Evolutionary conservation across 1,284 basidiomycete species (phyloP), one percentile per base, ranked within the genome.

Genomic region (Baeospora myosura): DNA sequence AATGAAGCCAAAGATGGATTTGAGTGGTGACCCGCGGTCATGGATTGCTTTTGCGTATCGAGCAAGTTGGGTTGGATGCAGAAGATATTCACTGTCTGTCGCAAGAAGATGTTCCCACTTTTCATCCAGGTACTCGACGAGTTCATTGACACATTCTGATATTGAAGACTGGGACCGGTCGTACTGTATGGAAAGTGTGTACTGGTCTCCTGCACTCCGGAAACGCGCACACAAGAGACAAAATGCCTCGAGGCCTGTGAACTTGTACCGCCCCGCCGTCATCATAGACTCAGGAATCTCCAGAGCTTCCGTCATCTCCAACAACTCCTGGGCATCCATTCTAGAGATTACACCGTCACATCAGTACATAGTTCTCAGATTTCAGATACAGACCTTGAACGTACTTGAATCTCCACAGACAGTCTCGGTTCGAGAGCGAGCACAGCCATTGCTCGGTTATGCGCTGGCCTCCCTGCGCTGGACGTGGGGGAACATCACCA

Each of bases 81-180:
- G 26, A 2, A 51, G 29, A 16, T 22, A 25, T 5, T 33, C 25
- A 8, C 20, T 10, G 23, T 45, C 45, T 20, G 30, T 45, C 4
- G 16, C 34, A 25, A 54, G 50, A 6, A 54, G 42, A 29, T 54
- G 51, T 6, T 26, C 11, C 51, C 50, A 53, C 2, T 22, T 37
- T 1, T 49, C 33, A 29, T 58, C 48, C 3, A 56, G 24, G 14
- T 26, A 49, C 4, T 21, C 14, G 3, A 38, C 37, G 2, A 56
- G 40, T 35, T 44, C 41, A 37, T 58, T 58, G 20, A 54, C 30
- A 23, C 42, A 8, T 33, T 51, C 46, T 1, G 47, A 50, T 20
- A 56, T 46, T 10, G 53, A 37, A 20, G 40, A 17, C 29, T 45
- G 42, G 1, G 45, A 29, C 4, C 52, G 41, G 31, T 45, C 25